Conservation (phyloP, 108 stramenopile genomes). For the Skeletonema costatum region DNA sequence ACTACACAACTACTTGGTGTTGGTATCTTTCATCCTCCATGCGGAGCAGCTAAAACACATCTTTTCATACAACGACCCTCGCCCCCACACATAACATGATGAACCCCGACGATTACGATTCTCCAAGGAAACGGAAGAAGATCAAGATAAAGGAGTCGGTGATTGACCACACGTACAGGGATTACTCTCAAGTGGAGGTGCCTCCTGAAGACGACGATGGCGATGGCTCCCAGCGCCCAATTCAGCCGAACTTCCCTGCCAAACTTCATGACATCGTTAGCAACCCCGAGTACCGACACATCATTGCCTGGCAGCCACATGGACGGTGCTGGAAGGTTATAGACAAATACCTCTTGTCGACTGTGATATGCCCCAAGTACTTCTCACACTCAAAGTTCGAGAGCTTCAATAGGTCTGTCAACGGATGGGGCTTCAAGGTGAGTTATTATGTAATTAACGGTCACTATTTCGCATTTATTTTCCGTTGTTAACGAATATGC, state of each 20-base stretch:
- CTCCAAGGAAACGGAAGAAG: conserved; percentile 22
- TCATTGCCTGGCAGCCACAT: conserved; percentile 40
- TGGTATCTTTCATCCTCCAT: not conserved
- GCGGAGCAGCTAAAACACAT: not conserved
- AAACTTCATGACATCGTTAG: conserved; percentile 37
- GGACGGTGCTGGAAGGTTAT: conserved; percentile 37
- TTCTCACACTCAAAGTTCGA: conserved; percentile 39
- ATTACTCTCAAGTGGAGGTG: conserved; percentile 30
- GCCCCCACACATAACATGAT: not conserved
- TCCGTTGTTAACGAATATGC: not conserved
- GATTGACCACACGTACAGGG: conserved; percentile 40
- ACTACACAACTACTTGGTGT: not conserved
- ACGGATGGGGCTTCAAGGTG: conserved; percentile 55
- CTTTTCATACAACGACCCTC: not conserved
- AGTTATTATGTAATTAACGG: not conserved
- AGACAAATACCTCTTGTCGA: conserved; percentile 26
- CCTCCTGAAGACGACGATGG: conserved; percentile 6
- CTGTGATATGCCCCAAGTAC: conserved; percentile 36
- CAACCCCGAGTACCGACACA: conserved; percentile 21
- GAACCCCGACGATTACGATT: conserved; percentile 16
- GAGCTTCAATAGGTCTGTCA: conserved; percentile 40
- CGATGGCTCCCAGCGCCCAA: conserved; percentile 19
- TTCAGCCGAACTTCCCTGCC: conserved; percentile 34
- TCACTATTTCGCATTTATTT: not conserved
- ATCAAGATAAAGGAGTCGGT: conserved; percentile 26